These are phyloP conservation scores for Ceratobasidium sp. DNA, from an alignment of 1,284 basidiomycete species.

Conservation along the genomic window DNA sequence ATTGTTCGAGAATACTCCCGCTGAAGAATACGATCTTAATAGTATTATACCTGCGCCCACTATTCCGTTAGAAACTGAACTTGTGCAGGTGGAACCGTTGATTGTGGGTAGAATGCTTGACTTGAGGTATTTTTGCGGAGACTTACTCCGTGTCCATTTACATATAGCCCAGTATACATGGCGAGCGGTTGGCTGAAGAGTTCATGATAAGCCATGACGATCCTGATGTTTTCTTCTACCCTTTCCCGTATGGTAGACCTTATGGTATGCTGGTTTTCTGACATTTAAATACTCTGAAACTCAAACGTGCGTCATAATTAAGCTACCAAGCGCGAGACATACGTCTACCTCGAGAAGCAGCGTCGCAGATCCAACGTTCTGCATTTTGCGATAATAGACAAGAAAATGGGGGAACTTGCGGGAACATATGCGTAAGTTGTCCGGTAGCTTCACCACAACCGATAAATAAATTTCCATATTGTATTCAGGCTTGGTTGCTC, in stretches of 20 bases:
- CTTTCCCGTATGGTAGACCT: constrained; percentile 1
- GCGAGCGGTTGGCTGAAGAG: constrained; percentile 3
- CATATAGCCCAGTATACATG: not conserved
- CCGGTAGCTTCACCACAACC: not conserved
- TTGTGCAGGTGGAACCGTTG: not conserved
- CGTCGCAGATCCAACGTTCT: not conserved
- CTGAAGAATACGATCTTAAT: not conserved
- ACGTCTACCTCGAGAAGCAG: constrained; percentile 10
- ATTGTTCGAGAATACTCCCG: not conserved
- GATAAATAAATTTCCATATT: not conserved
- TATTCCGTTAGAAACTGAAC: not conserved
- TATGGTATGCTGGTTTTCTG: not conserved
- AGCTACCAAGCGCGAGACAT: constrained; percentile 2
- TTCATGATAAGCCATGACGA: not conserved
- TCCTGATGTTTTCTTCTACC: constrained; percentile 5
- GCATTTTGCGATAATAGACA: not conserved
- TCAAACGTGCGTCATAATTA: not conserved
- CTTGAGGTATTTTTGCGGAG: constrained; percentile 2
- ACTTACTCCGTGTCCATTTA: not conserved
- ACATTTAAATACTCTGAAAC: not conserved
- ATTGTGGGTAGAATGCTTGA: not conserved
- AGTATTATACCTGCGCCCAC: not conserved
- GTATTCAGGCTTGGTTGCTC: not conserved
- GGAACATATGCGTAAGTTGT: not conserved
- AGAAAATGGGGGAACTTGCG: not conserved